Percentiles rank a stretch among this genome's conserved stretches.
phyloP scores from a whole-genome alignment of 2,329 filamentous ascomycete genomes.

The Lasiodiplodia theobromae region DNA sequence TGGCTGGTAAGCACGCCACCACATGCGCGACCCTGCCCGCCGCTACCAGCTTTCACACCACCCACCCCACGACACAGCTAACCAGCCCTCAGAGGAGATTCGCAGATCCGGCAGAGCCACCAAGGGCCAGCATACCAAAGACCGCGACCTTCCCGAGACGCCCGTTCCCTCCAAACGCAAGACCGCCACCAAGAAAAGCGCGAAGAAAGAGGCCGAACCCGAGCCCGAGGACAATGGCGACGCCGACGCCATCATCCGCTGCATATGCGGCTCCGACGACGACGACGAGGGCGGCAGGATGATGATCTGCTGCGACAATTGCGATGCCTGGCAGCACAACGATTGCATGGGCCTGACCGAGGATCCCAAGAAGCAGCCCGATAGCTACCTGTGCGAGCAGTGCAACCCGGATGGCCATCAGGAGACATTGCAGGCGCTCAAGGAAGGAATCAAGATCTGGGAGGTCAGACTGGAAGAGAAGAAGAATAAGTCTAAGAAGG shows the following conservation, averaged over 20 bases:
- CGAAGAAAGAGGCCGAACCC: conserved; percentile 57
- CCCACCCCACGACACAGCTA: conserved; percentile 36
- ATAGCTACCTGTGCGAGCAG: conserved; percentile 83
- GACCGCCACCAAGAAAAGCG: conserved; percentile 51
- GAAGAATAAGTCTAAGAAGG: conserved; percentile 64
- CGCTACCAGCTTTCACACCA: conserved; percentile 31
- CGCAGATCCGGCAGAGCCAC: conserved; percentile 94
- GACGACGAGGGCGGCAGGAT: conserved; percentile 86
- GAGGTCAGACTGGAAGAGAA: conserved; percentile 67
- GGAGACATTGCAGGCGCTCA: conserved; percentile 78
- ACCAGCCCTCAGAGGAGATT: conserved; percentile 68
- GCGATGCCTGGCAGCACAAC: conserved; percentile 96
- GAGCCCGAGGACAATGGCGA: conserved; percentile 62
- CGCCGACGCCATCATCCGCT: conserved; percentile 82
- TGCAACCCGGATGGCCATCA: conserved; percentile 86
- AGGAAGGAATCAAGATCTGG: conserved; percentile 86
- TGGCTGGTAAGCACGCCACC: conserved; percentile 66
- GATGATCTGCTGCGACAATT: conserved; percentile 96
- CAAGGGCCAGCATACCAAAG: conserved; percentile 93
- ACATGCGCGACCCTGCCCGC: conserved; percentile 26
- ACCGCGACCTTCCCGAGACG: conserved; percentile 66
- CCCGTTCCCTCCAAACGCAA: conserved; percentile 53
- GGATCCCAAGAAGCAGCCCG: conserved; percentile 61
- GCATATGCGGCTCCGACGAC: conserved; percentile 88
- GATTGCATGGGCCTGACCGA: conserved; percentile 90